A percentile compares a stretch with the other conserved stretches of the same genome.
Conservation (phyloP, 2,329 filamentous ascomycete genomes). For the Juglanconis sp. region DNA sequence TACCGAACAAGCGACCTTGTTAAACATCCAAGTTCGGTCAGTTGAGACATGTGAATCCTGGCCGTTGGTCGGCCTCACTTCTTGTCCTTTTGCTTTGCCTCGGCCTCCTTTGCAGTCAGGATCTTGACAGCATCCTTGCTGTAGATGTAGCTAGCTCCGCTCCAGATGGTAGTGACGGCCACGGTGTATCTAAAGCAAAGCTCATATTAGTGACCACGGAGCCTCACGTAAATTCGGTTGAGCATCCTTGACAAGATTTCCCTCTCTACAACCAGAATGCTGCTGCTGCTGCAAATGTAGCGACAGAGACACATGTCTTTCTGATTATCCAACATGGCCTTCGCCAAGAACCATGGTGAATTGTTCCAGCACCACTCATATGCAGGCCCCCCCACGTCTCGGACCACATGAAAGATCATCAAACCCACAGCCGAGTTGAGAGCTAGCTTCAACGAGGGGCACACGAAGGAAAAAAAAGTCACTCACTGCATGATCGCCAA, state of each 20-base stretch:
- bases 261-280: too few relatives aligned
- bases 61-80: neutral
- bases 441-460: neutral
- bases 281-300: too few relatives aligned
- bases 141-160: conserved; percentile 86
- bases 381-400: too few relatives aligned
- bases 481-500: conserved; percentile 65
- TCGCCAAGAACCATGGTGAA: too few relatives aligned
- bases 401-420: too few relatives aligned
- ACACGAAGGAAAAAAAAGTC: neutral
- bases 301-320: too few relatives aligned
- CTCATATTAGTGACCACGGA: neutral
- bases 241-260: too few relatives aligned
- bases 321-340: too few relatives aligned
- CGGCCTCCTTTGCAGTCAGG: conserved; percentile 39
- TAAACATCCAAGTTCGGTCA: neutral
- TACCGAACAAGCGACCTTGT: neutral
- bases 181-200: conserved; percentile 66
- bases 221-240: neutral
- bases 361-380: too few relatives aligned
- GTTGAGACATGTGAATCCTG: neutral
- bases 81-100: conserved; percentile 22
- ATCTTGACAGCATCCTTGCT: conserved; percentile 92
- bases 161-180: conserved; percentile 87
- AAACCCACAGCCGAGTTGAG: too few relatives aligned